phyloP scores from a whole-genome alignment of 495 filamentous ascomycete species.

The Beverwykella pulmonaria region DNA sequence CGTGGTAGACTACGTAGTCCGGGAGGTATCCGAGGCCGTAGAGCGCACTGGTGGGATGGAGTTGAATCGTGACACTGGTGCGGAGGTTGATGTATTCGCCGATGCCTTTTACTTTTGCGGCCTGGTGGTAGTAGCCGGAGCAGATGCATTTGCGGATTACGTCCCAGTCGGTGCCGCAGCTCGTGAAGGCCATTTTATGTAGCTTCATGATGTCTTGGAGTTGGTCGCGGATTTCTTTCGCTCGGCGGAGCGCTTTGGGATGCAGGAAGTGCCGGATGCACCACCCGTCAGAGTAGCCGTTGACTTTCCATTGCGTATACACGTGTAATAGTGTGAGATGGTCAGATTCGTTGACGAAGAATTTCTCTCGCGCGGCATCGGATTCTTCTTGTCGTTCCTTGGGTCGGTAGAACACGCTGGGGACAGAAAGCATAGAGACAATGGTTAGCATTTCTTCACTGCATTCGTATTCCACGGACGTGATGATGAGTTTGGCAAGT shows the following conservation, averaged over 20 bases:
- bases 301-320: conserved; percentile 91
- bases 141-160: conserved; percentile 94
- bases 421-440: conserved; percentile 96
- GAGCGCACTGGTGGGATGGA: conserved; percentile 91
- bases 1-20: conserved; percentile 97
- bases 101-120: conserved; percentile 94
- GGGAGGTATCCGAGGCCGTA: conserved; percentile 92
- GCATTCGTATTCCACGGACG: conserved; percentile 80
- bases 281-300: conserved; percentile 89
- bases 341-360: conserved; percentile 97
- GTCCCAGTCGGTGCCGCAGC: conserved; percentile 97
- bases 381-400: conserved; percentile 97
- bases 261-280: conserved; percentile 91
- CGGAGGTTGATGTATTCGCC: conserved; percentile 97
- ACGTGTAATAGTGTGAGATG: conserved; percentile 95
- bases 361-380: conserved; percentile 95
- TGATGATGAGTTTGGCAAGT: conserved; percentile 92
- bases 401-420: conserved; percentile 94
- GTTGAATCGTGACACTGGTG: conserved; percentile 87
- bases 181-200: conserved; percentile 84
- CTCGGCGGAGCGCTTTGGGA: conserved; percentile 84
- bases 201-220: conserved; percentile 92
- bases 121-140: conserved; percentile 96
- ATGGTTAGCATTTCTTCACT: conserved; percentile 98
- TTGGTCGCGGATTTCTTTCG: conserved; percentile 92